These are phyloP conservation scores for Carallia brachiata DNA, from an alignment of 345 rosid genomes.

Conservation along the genomic window DNA sequence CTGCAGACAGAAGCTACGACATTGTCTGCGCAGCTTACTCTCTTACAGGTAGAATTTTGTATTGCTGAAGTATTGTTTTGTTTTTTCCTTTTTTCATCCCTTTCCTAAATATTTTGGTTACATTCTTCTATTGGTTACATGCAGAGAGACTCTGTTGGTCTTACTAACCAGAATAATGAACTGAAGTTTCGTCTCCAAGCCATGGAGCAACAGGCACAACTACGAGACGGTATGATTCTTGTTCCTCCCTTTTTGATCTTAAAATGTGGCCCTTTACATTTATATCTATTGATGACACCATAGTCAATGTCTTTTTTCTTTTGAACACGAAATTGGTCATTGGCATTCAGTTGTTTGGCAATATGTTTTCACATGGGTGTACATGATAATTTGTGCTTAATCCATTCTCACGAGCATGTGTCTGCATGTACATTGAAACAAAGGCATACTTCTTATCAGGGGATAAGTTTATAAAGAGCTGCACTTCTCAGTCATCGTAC, in stretches of 20 bases:
- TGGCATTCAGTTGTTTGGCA: no score
- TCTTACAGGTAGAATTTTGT: slow-evolving; percentile 58
- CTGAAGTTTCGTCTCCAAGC: slow-evolving; percentile 94
- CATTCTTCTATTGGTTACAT: slow-evolving; percentile 6
- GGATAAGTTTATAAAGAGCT: no score
- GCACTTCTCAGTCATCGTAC: no score
- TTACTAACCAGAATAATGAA: slow-evolving; percentile 90
- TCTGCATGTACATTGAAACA: no score
- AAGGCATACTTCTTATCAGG: no score
- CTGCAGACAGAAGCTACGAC: slow-evolving; percentile 97
- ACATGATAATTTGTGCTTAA: no score
- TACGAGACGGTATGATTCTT: slow-evolving; percentile 66
- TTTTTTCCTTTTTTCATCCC: neutral
- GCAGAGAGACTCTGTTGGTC: slow-evolving; percentile 92
- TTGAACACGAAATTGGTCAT: neutral
- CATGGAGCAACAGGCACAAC: slow-evolving; percentile 97
- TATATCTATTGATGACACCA: no score
- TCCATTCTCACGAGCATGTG: no score
- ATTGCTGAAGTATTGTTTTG: neutral
- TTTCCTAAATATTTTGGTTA: slow-evolving; percentile 6
- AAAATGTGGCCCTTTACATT: neutral
- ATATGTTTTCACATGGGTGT: no score
- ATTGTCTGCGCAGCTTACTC: slow-evolving; percentile 92
- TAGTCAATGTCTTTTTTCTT: neutral
- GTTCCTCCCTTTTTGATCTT: neutral